Conservation (phyloP, 345 rosid genomes). For the Dipteronia dyeriana region DNA sequence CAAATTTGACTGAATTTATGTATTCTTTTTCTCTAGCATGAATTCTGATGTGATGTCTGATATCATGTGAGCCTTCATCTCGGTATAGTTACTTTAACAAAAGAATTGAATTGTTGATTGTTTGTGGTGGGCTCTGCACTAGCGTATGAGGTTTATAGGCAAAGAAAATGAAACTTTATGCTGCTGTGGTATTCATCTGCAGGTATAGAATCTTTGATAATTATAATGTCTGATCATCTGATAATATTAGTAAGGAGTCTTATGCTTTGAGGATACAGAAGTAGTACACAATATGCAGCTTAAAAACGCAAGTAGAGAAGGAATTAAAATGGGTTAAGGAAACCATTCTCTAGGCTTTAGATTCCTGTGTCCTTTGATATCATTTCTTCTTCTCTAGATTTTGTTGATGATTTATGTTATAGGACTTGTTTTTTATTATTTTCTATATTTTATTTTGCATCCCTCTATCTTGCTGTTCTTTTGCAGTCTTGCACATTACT, state of each 20-base stretch:
- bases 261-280: not conserved
- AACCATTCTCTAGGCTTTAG: not conserved
- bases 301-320: not conserved
- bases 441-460: not conserved
- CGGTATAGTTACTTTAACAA: not conserved
- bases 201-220: not conserved
- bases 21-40: not conserved
- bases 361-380: not conserved
- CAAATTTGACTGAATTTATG: not conserved
- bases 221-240: not conserved
- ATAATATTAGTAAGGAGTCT: not conserved
- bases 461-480: not conserved
- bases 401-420: too few relatives aligned
- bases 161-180: not conserved
- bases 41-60: not conserved
- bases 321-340: not conserved
- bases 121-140: not conserved
- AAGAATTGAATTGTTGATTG: not conserved
- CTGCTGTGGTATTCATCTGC: not conserved
- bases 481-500: not conserved
- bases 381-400: not conserved
- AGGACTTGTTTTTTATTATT: too few relatives aligned
- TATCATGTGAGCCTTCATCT: not conserved
- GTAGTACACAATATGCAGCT: not conserved
- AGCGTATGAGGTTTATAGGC: not conserved